A percentile compares a stretch with the other conserved stretches of the same genome.
phyloP scores from a whole-genome alignment of 2,329 filamentous ascomycete genomes.

The Dichotomopilus funicola region DNA sequence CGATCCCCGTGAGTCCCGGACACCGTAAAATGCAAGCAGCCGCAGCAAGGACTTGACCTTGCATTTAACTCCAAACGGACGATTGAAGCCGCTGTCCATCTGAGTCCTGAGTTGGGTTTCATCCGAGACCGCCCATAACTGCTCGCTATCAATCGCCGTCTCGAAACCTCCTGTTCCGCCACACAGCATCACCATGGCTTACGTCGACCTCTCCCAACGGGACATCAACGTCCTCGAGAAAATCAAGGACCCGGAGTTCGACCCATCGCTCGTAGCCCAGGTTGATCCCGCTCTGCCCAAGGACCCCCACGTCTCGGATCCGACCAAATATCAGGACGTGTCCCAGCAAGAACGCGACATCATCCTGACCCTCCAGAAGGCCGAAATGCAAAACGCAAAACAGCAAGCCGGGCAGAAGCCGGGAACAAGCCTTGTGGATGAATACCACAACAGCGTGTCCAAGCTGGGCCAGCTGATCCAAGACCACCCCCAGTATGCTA shows the following conservation, averaged over 20 bases:
- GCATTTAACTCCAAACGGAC: too few relatives aligned
- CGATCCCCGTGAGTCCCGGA: background rate
- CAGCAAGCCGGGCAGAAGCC: slow-evolving; percentile 29
- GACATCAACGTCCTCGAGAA: slow-evolving; percentile 59
- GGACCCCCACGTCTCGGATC: slow-evolving; percentile 51
- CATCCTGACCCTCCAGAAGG: slow-evolving; percentile 46
- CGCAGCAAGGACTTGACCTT: too few relatives aligned
- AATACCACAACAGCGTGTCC: slow-evolving; percentile 42
- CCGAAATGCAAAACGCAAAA: slow-evolving; percentile 47
- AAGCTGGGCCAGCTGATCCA: slow-evolving; percentile 51
- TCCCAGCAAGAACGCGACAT: slow-evolving; percentile 47
- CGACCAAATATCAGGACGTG: slow-evolving; percentile 44
- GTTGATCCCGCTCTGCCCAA: slow-evolving; percentile 49
- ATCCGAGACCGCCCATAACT: too few relatives aligned
- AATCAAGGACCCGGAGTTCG: slow-evolving; percentile 60
- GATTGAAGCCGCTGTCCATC: too few relatives aligned
- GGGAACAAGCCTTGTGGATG: slow-evolving; percentile 34
- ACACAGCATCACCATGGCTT: slow-evolving; percentile 36
- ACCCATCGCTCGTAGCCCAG: slow-evolving; percentile 47
- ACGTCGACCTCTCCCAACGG: slow-evolving; percentile 45
- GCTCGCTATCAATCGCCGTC: too few relatives aligned
- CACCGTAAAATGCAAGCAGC: background rate
- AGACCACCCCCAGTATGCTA: slow-evolving; percentile 59
- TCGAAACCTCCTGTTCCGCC: too few relatives aligned
- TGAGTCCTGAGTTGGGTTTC: too few relatives aligned